Conservation (phyloP, 495 filamentous ascomycete species). For the Penicillium pancosmium region DNA sequence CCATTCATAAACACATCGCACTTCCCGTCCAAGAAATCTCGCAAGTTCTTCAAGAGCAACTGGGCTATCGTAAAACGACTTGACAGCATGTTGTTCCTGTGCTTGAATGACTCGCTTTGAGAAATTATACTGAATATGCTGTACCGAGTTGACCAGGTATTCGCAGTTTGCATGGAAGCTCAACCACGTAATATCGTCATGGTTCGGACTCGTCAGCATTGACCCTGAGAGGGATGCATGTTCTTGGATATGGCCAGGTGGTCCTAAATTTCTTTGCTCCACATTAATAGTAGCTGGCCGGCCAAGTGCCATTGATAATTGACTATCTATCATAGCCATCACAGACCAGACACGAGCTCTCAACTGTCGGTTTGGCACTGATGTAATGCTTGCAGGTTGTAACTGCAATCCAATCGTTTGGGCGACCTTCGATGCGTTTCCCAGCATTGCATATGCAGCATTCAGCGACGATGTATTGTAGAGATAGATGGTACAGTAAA, state of each 20-base stretch:
- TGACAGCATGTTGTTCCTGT: neutral
- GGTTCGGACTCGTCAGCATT: constrained; percentile 6
- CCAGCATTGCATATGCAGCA: constrained; percentile 12
- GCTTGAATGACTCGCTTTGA: neutral
- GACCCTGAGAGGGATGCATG: constrained; percentile 12
- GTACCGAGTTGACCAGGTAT: neutral
- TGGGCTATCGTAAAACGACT: constrained; percentile 15
- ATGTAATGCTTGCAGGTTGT: constrained; percentile 3
- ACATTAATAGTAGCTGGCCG: neutral
- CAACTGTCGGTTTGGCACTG: constrained; percentile 11
- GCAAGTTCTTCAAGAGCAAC: constrained; percentile 26
- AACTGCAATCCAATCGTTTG: constrained; percentile 18
- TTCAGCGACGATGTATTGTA: constrained; percentile 18
- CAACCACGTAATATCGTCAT: constrained; percentile 21
- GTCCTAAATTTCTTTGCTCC: neutral
- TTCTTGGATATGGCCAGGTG: constrained; percentile 11
- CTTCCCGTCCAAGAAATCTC: constrained; percentile 28
- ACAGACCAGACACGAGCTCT: constrained; percentile 18
- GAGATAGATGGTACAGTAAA: constrained; percentile 28
- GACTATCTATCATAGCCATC: constrained; percentile 12
- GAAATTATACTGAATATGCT: constrained; percentile 14
- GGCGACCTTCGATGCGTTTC: constrained; percentile 14
- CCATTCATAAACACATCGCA: constrained; percentile 38
- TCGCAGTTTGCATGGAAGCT: constrained; percentile 16
- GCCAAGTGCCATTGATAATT: constrained; percentile 16